Percentiles rank a stretch among this genome's conserved stretches.
Conservation (phyloP, 2,329 filamentous ascomycete genomes). For the Fusarium sp. region DNA sequence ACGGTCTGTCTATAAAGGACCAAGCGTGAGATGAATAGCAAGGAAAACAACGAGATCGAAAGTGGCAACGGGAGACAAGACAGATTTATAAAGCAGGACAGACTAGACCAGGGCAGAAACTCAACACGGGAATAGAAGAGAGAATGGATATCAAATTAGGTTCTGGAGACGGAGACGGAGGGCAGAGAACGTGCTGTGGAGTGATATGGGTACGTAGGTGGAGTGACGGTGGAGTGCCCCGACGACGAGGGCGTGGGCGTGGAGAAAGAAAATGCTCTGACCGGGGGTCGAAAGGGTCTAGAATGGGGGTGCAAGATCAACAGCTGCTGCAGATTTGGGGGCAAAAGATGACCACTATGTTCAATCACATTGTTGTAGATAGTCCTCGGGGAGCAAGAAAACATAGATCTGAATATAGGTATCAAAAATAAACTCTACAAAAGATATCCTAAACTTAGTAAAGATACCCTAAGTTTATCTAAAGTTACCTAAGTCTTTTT, state of each 20-base stretch:
- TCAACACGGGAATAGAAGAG: slow-evolving; percentile 9
- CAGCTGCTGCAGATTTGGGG: slow-evolving; percentile 6
- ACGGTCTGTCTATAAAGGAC: background rate
- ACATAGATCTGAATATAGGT: too few species aligned
- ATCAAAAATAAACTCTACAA: too few species aligned
- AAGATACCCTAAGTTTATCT: too few species aligned
- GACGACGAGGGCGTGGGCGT: slow-evolving; percentile 21
- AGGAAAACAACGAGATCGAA: background rate
- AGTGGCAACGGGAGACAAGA: slow-evolving; percentile 26
- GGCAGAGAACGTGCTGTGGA: slow-evolving; percentile 12
- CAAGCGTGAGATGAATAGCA: background rate
- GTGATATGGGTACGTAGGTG: slow-evolving; percentile 32
- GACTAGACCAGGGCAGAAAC: slow-evolving; percentile 17
- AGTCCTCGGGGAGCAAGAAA: too few species aligned
- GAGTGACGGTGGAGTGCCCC: slow-evolving; percentile 38
- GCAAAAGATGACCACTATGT: background rate
- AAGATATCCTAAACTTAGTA: too few species aligned
- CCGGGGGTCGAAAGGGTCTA: slow-evolving; percentile 26
- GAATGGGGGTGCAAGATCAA: slow-evolving; percentile 14
- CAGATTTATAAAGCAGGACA: slow-evolving; percentile 37
- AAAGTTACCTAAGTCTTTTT: too few species aligned
- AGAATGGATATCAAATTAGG: slow-evolving; percentile 23
- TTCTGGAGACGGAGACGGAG: slow-evolving; percentile 2
- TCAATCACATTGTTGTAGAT: background rate
- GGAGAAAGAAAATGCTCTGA: slow-evolving; percentile 20